These are phyloP conservation scores for Emericellopsis terricola DNA, from an alignment of 495 filamentous ascomycete species.

Conservation along the genomic window DNA sequence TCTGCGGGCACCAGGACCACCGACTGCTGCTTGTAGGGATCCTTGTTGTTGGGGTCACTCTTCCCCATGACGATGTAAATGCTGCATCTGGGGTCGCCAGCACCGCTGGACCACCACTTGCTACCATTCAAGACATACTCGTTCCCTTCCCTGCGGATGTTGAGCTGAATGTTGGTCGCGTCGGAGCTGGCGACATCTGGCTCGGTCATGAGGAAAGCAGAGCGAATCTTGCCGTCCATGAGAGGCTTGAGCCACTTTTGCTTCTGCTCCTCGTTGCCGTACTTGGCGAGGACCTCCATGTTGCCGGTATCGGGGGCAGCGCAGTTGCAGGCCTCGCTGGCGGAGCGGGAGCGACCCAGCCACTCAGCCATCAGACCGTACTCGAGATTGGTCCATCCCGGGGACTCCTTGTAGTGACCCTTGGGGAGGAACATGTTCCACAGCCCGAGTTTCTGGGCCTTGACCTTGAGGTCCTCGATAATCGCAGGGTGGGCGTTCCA, in stretches of 20 bases:
- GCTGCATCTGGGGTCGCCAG: constrained; percentile 76
- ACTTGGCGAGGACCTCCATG: constrained; percentile 92
- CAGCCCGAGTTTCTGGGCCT: constrained; percentile 67
- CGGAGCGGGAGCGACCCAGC: constrained; percentile 60
- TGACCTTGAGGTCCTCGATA: constrained; percentile 74
- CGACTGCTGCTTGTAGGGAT: constrained; percentile 74
- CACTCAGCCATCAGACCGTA: constrained; percentile 89
- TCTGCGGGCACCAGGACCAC: constrained; percentile 69
- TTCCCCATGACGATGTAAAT: constrained; percentile 91
- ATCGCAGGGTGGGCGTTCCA: constrained; percentile 62
- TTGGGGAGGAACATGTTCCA: constrained; percentile 98
- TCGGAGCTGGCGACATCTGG: constrained; percentile 72
- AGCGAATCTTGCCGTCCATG: constrained; percentile 71
- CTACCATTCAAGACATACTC: constrained; percentile 75
- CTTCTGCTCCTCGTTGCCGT: constrained; percentile 83
- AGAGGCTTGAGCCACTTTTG: constrained; percentile 66
- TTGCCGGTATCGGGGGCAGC: constrained; percentile 87
- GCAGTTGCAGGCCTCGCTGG: constrained; percentile 81
- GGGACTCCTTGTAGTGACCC: constrained; percentile 85
- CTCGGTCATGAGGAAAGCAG: constrained; percentile 90
- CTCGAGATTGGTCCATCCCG: constrained; percentile 79
- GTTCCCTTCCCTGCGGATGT: constrained; percentile 62
- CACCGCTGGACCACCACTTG: constrained; percentile 96
- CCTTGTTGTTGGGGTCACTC: constrained; percentile 46
- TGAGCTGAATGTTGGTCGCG: constrained; percentile 73